These are phyloP conservation scores for Trichoderma koningiopsis DNA, from an alignment of 2,329 filamentous ascomycete species.

Conservation along the genomic window DNA sequence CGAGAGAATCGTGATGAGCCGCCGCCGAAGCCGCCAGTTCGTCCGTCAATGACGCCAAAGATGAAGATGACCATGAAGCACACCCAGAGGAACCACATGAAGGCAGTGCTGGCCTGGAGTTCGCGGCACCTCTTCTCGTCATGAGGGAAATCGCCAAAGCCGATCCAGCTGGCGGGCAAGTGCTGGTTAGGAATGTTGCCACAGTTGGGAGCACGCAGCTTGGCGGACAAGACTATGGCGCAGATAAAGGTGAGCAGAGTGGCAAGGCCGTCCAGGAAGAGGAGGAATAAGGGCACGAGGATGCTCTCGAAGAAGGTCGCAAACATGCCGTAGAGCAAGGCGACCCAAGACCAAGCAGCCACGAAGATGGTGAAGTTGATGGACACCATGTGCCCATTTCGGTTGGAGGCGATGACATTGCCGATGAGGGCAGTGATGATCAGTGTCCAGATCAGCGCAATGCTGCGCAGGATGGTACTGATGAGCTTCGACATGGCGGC, in stretches of 20 bases:
- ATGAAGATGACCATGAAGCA: constrained; percentile 60
- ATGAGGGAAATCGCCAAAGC: constrained; percentile 58
- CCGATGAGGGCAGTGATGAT: constrained; percentile 59
- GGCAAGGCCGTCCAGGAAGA: constrained; percentile 60
- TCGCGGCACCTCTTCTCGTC: constrained; percentile 69
- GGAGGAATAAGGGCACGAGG: constrained; percentile 53
- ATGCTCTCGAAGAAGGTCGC: constrained; percentile 57
- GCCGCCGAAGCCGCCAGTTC: constrained; percentile 44
- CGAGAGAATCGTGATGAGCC: constrained; percentile 38
- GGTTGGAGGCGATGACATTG: constrained; percentile 58
- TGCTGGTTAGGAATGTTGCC: constrained; percentile 47
- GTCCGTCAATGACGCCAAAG: constrained; percentile 57
- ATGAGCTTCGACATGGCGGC: constrained; percentile 42
- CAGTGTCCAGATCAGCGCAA: constrained; percentile 56
- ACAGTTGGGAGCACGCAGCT: constrained; percentile 70
- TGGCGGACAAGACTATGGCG: constrained; percentile 70
- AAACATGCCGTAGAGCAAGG: constrained; percentile 63
- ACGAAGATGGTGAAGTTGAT: constrained; percentile 72
- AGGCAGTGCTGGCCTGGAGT: constrained; percentile 72
- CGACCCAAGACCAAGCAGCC: constrained; percentile 65
- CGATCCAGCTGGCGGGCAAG: constrained; percentile 56
- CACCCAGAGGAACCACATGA: constrained; percentile 77
- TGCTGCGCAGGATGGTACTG: constrained; percentile 49
- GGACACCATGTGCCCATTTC: constrained; percentile 46
- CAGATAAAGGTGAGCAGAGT: constrained; percentile 71